Base-by-base conservation (phyloP, 176 grass and related monocot species). In the Alloteropsis semialata region DNA sequence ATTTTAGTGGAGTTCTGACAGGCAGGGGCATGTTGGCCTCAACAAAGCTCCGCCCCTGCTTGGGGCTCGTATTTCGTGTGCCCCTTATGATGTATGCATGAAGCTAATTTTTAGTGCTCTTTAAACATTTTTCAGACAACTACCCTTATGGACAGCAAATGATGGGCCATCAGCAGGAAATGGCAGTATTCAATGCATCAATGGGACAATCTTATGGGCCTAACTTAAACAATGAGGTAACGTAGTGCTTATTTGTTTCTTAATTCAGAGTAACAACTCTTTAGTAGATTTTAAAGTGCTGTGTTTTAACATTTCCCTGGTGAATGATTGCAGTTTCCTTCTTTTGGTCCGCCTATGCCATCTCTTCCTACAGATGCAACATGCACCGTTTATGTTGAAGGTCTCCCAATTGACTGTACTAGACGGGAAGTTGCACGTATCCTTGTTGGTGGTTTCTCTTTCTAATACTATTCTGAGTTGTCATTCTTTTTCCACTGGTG, bases 371-470 rank as follows among this genome's bases (percentile, higher is more conserved):
- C 57, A 68, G 88, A 96, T 38, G 83, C 86, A 3, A 89, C 92
- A 56, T 85, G 83, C 56, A 97, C 90, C 36, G n/a, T 92, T 57
- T 89, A 80, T 89, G 85, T 92, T 46, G 81, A 97, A 51, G 86
- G 88, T 27, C 81, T 97, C 11, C 90, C 81, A 87, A 59, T 65
- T 0, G 84, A 89, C n/a, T 86, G 84, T 76, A 91, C 81, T 51
- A 85, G 62, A 30, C 58, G 92, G 13, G 95, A 97, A 85, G 92
- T 91, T 72, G 90, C 78, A 8, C 84, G 84, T 94, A 92, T 97
- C 95, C 95, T 89, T 86, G 37, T 82, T 27, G 28, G 67, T 69
- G 39, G 62, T 79, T 78, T 30, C n/a, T 17, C 37, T 79, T 79
- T 63, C 42, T 12, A 38, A 59, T 60, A 46, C 42, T 36, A 13